Base-by-base conservation (phyloP, 208 protist genomes). In the Borovskyia barvae region DNA sequence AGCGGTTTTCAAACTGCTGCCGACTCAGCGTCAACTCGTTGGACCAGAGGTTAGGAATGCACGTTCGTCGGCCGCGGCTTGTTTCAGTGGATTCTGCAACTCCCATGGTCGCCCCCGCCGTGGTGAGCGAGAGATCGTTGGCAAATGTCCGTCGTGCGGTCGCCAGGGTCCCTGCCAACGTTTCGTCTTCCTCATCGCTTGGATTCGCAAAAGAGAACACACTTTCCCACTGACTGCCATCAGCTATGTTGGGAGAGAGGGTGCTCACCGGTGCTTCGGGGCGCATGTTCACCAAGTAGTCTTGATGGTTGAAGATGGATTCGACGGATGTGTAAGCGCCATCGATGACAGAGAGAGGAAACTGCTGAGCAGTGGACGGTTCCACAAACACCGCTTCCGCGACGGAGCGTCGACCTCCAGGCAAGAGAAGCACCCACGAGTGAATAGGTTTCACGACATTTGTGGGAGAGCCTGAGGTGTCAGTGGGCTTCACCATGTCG, bases 281-380 rank as follows among this genome's bases (percentile, higher is more conserved):
- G 20, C 65, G 59, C 47, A 98, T 74, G 37, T 97, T 97, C 1
- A 97, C 80, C 33, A 78, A 96, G 49, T 96, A 95, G 52, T 97
- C 90, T 26, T 70, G 64, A 25, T 93, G 59, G 58, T 94, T 96
- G 67, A 97, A 98, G 26, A 97, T 46, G 9, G 72, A 46, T 54
- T 98, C 93, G 22, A 98, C 70, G 7, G 80, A 83, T 1, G 75
- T 78, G 74, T 97, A 98, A 24, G 66, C 64, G 8, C 49, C 32
- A 35, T 89, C 78, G 3, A 76, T 66, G 14, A 58, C 59, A 2
- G 48, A 36, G 11, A 73, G 46, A 0, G 74, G 50, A 20, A 93
- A 65, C 2, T 80, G 50, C 33, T 90, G 61, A 2, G 92, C 95
- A 1, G 87, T 95, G 7, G 83, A 80, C 9, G 93, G 78, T 61